Conservation (phyloP, 306 rosid genomes). For the Argentina anserina region DNA sequence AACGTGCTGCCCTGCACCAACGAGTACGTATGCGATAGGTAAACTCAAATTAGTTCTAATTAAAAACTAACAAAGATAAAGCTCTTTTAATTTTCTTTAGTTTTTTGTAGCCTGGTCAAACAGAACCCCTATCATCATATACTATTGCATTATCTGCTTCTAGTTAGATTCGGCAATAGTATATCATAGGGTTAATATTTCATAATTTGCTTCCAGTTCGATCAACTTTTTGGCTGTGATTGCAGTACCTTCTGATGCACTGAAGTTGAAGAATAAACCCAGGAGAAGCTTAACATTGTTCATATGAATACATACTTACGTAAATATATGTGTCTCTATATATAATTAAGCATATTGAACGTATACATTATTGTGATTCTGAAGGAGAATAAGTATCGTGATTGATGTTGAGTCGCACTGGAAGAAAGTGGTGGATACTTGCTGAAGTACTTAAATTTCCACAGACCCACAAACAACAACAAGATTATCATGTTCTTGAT, state of each 20-base stretch:
- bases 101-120: background rate
- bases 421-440: constrained; percentile 8
- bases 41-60: background rate
- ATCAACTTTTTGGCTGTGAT: background rate
- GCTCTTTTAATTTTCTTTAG: background rate
- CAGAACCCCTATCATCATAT: background rate
- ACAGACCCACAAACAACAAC: background rate
- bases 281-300: background rate
- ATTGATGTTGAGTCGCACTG: background rate
- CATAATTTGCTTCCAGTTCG: background rate
- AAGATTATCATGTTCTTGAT: constrained; percentile 5
- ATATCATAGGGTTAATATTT: background rate
- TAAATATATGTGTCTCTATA: too few relatives aligned
- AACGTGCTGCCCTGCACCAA: constrained; percentile 12
- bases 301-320: background rate
- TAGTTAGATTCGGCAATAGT: too few relatives aligned
- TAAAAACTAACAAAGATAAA: background rate
- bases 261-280: background rate
- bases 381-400: background rate
- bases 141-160: background rate
- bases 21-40: background rate
- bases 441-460: background rate
- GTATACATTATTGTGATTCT: background rate
- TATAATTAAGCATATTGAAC: too few relatives aligned
- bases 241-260: background rate